Percentiles rank a stretch among this genome's conserved stretches.
Conservation (phyloP, 768 basidiomycete genomes). For the Boletellus sp. region DNA sequence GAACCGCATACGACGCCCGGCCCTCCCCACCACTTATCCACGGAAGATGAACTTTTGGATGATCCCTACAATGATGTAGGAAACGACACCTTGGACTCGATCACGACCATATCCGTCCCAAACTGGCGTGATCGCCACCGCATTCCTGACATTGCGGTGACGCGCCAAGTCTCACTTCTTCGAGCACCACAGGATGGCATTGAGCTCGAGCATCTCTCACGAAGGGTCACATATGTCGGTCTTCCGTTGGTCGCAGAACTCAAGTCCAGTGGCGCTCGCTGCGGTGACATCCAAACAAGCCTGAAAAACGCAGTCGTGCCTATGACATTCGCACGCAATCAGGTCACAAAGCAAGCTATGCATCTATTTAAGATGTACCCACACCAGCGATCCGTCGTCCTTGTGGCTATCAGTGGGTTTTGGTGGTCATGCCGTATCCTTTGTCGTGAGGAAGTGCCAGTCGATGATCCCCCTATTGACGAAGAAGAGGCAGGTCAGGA, state of each 20-base stretch:
- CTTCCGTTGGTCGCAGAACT: not conserved
- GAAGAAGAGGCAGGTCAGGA: not conserved
- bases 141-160: not conserved
- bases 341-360: not conserved
- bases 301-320: not conserved
- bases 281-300: not conserved
- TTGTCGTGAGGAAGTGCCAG: not conserved
- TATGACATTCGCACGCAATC: not conserved
- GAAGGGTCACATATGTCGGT: not conserved
- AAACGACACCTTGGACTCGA: not conserved
- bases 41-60: not conserved
- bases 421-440: not conserved
- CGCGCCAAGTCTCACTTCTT: not conserved
- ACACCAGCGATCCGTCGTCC: not conserved
- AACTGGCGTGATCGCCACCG: not conserved
- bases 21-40: not conserved
- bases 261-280: not conserved
- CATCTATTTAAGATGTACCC: not conserved
- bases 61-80: not conserved
- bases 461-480: not conserved
- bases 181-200: not conserved
- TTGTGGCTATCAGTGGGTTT: not conserved
- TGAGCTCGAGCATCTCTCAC: not conserved
- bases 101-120: not conserved
- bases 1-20: not conserved